Evolutionary conservation across 108 stramenopile genomes (phyloP), one percentile per base, ranked within the genome.

Genomic region (Cyclotella kingstonii): DNA sequence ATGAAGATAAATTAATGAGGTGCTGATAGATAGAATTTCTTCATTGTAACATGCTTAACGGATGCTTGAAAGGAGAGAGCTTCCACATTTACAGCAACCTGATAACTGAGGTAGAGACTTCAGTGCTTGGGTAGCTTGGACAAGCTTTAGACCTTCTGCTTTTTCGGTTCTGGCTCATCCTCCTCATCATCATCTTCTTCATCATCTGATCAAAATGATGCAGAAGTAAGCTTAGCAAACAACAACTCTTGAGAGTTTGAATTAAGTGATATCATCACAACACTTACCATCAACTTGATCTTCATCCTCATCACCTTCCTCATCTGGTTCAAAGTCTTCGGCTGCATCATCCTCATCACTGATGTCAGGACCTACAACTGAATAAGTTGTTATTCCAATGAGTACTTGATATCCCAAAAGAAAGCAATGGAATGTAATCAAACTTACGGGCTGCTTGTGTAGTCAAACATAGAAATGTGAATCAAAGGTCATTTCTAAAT

Each of bases 301-400:
- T 15, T 56, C 55, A 26, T 56, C 55, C 5, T 56, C 40, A 46
- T 23, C 19, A 9, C 21, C 56, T 2, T 43, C 58, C 7, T 60
- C 44, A 18, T 44, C 58, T 11, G 58, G 58, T 11, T 60, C 58
- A 19, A 60, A 60, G 18, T 60, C 58, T 31, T 60, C 44, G 21
- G 58, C 58, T 11, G 58, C 58, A 33, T 60, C 58, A 31, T 44
- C 58, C 19, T 60, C 58, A 31, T 60, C 58, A 17, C 34, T 44
- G 25, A 60, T 60, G 44, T 60, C 58, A 33, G 58, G 58, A 31
- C 58, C 58, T 46, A 60, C 44, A 46, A 60, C 58, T 60, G 17
- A 30, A 2, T 12, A 9, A n/a, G 28, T 9, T 9, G 11, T 36
- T 9, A 36, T 36, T 11, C 7, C 7, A 9, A 11, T 11, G 9